phyloP scores from a whole-genome alignment of 805 yeast genomes.

The Wickerhamiella occidentalis region DNA sequence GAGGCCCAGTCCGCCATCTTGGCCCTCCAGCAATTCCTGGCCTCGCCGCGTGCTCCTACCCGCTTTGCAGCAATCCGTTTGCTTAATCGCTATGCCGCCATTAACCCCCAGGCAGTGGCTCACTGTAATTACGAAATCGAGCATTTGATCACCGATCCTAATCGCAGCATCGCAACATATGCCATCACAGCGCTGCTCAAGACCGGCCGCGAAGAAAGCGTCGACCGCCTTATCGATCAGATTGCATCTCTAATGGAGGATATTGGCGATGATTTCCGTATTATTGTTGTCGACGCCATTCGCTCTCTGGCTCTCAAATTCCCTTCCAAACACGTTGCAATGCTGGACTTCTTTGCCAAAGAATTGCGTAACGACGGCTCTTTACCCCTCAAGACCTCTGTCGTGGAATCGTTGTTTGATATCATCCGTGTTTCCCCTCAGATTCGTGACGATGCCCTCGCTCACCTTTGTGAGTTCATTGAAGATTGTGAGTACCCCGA shows the following conservation, averaged over 20 bases:
- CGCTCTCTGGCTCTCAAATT: conserved; percentile 84
- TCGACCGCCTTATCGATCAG: conserved; percentile 77
- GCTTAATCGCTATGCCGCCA: conserved; percentile 71
- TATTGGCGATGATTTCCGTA: conserved; percentile 89
- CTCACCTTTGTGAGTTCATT: conserved; percentile 87
- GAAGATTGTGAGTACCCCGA: conserved; percentile 97
- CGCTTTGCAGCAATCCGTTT: conserved; percentile 90
- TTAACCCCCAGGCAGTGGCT: conserved; percentile 57
- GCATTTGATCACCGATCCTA: conserved; percentile 71
- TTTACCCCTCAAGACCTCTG: conserved; percentile 67
- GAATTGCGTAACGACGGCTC: conserved; percentile 87
- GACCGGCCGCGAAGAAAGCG: conserved; percentile 83
- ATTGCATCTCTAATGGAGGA: conserved; percentile 84
- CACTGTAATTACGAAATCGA: conserved; percentile 80
- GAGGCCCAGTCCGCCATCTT: conserved; percentile 53
- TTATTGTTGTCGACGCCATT: conserved; percentile 89
- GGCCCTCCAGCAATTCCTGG: conserved; percentile 61
- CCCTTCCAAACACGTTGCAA: conserved; percentile 77
- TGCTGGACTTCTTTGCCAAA: conserved; percentile 71
- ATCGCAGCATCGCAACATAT: conserved; percentile 87
- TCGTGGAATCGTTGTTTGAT: conserved; percentile 88
- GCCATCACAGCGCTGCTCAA: conserved; percentile 93
- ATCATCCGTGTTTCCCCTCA: conserved; percentile 76
- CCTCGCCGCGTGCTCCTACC: conserved; percentile 82
- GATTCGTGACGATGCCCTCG: conserved; percentile 71